Evolutionary conservation across 202 grass and related monocot genomes (phyloP), one percentile per base, ranked within the genome.

Genomic region (Elaeis oleifera): DNA sequence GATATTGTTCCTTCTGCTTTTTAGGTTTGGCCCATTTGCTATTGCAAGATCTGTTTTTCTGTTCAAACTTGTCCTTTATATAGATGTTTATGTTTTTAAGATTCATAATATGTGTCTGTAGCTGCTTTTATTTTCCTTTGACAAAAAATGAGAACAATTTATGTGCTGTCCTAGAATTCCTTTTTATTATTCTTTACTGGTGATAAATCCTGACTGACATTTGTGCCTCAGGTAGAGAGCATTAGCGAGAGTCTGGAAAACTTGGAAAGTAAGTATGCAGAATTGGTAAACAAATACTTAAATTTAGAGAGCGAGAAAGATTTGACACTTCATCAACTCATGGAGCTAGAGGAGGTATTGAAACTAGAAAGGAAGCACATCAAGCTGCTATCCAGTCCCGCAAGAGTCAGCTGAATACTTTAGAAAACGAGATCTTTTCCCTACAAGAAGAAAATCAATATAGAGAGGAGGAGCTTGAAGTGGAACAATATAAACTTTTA

Each of bases 271-370:
- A 85, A 73, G 15, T 89, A 80, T 63, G 67, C 73, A 14, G 85
- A 89, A 61, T 78, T 89, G 77, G 85, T 89, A 78, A 71, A 69
- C 13, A 64, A 78, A 49, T 53, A 73, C 66, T 75, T 71, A 67
- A 86, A 89, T 77, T 77, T 97, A 53, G 73, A 86, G 62, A 82
- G 77, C 74, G 85, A 92, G 24, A 92, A 84, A 75, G 62, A 74
- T 71, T 81, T 49, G 18, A 56, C 57, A 3, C 25, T 73, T 13
- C 3, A 78, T 70, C 72, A 80, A 70, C 69, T 84, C 19, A 74
- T 58, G 23, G 70, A 82, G 61, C 75, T 99, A 39, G 71, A 75
- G 49, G 75, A 89, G 22, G 8, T 82, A 49, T 27, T 95, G 53
- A 74, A 53, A 74, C 58, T 77, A 50, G 85, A 85, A 88, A 74